Evolutionary conservation across 192 early-diverging fungal species (phyloP), one percentile per base, ranked within the genome.

Genomic region (Coemansia sp.): DNA sequence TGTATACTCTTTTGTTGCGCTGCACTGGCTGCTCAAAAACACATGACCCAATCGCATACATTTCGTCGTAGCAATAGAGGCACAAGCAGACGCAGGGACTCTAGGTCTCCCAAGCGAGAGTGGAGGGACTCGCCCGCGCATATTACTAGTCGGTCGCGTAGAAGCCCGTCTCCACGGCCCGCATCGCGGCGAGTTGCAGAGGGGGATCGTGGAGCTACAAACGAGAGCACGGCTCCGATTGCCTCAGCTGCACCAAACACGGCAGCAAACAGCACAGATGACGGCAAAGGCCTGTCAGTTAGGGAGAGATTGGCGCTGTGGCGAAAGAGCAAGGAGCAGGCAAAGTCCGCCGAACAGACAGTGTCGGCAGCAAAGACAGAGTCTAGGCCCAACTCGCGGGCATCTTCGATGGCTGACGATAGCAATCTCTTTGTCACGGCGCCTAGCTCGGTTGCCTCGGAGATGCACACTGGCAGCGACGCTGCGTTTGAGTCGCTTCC

Each of bases 251-350:
- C 68, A 29, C 58, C 80, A 12, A 63, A 56, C 1, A 63, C 68
- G 17, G 48, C 68, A 24, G 64, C 68, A 24, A 73, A 5, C 50
- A 68, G 11, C 50, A 68, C 84, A 19, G 73, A 75, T 8, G 88
- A 88, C 56, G 87, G 90, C 33, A 88, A 85, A 54, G 68, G 84
- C 35, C 79, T 90, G 35, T 86, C 91, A 65, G 67, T 93, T 44
- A 86, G 85, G 56, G 93, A 95, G 80, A 76, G 90, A 32, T 63
- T 95, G 12, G 87, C 90, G 46, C 85, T 90, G 73, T 97, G 93
- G 93, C 71, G 86, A 48, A 85, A 83, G 62, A 86, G 91, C 64
- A 83, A 83, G 56, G 85, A 85, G 56, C 63, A 70, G 56, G 58
- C 53, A 19, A 65, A 59, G 41, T 15, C 57, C 10, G 33, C 53